These are phyloP conservation scores for Arachnomyces sp. DNA, from an alignment of 2,329 filamentous ascomycete genomes.

Conservation along the genomic window DNA sequence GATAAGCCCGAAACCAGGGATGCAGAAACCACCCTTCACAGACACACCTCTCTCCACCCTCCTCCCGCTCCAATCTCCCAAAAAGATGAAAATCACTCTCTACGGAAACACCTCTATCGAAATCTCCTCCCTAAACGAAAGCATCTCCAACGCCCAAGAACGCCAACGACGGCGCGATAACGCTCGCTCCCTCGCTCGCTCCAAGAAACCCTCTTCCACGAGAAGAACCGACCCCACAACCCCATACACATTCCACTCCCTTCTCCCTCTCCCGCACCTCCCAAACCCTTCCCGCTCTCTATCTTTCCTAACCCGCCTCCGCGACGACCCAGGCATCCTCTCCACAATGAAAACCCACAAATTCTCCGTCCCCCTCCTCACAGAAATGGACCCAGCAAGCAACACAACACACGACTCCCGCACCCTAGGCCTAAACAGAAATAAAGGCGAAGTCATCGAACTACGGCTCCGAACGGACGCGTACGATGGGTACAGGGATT, in stretches of 20 bases:
- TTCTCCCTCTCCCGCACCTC: slow-evolving; percentile 69
- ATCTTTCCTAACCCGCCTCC: slow-evolving; percentile 65
- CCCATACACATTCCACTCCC: slow-evolving; percentile 69
- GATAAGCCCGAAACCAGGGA: slow-evolving; percentile 40
- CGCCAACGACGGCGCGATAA: slow-evolving; percentile 9
- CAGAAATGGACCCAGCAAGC: slow-evolving; percentile 86
- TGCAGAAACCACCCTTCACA: slow-evolving; percentile 39
- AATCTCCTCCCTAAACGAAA: slow-evolving; percentile 35
- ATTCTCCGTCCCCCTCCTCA: slow-evolving; percentile 77
- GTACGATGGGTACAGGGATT: slow-evolving; percentile 88
- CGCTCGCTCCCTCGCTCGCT: slow-evolving; percentile 9
- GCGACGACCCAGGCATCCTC: slow-evolving; percentile 77
- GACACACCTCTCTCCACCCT: slow-evolving; percentile 26
- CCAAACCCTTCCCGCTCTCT: slow-evolving; percentile 66
- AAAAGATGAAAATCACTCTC: slow-evolving; percentile 34
- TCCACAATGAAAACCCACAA: slow-evolving; percentile 75
- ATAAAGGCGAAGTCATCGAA: slow-evolving; percentile 83
- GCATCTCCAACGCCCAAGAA: slow-evolving; percentile 23
- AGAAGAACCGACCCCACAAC: slow-evolving; percentile 4
- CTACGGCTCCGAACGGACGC: slow-evolving; percentile 84
- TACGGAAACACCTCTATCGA: slow-evolving; percentile 37
- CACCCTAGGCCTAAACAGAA: slow-evolving; percentile 79
- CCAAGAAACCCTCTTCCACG: slow-evolving; percentile 6
- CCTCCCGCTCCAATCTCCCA: slow-evolving; percentile 27
- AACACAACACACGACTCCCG: slow-evolving; percentile 78